A percentile compares a stretch with the other conserved stretches of the same genome.
Evolutionary conservation across 2,329 filamentous ascomycete genomes (phyloP).

Genomic region (Phoma sp.): DNA sequence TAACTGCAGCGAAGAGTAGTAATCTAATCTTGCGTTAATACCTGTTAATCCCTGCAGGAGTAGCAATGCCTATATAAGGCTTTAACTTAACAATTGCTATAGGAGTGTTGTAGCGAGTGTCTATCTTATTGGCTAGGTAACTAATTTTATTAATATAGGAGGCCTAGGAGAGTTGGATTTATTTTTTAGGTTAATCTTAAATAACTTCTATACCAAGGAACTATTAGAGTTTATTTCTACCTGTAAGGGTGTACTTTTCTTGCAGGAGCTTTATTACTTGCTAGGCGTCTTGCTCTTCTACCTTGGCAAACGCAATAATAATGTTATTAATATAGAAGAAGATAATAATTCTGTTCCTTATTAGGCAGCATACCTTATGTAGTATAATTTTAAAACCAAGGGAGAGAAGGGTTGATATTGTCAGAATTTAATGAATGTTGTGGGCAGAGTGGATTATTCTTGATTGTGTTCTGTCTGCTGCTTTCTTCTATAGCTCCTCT

Average conservation of each 20-base stretch:
- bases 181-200: background rate
- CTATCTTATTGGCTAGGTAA: background rate
- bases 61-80: too few species aligned
- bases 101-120: background rate
- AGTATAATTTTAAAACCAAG: too few species aligned
- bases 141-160: background rate
- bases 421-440: too few species aligned
- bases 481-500: too few species aligned
- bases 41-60: too few species aligned
- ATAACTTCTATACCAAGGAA: background rate
- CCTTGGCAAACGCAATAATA: background rate
- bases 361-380: too few species aligned
- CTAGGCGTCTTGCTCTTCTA: background rate
- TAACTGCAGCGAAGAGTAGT: too few species aligned
- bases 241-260: background rate
- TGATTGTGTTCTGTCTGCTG: too few species aligned
- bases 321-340: background rate
- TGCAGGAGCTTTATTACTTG: background rate
- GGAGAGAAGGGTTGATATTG: too few species aligned
- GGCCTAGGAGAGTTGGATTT: background rate
- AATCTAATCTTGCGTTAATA: too few species aligned
- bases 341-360: too few species aligned
- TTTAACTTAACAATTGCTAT: background rate
- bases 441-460: too few species aligned
- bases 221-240: background rate